A percentile compares a stretch with the other conserved stretches of the same genome.
Conservation (phyloP, 2,329 filamentous ascomycete genomes). For the Trichoderma cornu-damae region DNA sequence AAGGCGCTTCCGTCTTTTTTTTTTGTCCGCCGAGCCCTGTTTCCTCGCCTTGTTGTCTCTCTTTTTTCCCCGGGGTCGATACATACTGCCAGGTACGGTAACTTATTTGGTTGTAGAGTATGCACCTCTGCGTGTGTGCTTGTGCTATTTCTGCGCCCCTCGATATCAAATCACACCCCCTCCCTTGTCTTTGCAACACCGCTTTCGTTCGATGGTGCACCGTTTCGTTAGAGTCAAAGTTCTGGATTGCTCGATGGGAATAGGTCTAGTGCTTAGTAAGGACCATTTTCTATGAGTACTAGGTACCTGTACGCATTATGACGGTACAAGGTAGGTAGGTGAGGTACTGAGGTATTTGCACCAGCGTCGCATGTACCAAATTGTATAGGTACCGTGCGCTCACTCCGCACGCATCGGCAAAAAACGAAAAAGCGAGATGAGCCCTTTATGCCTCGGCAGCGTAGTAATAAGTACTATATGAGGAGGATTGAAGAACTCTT, state of each 20-base stretch:
- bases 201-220: not conserved
- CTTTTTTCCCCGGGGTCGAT: not conserved
- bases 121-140: not conserved
- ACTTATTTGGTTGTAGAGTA: too few relatives aligned
- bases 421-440: not conserved
- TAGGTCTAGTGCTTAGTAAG: too few relatives aligned
- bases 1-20: not conserved
- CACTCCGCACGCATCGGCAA: not conserved
- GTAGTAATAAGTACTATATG: not conserved
- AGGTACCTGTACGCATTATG: too few relatives aligned
- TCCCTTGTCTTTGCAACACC: not conserved
- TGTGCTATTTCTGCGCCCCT: not conserved
- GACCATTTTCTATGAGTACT: too few relatives aligned
- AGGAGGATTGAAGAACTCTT: slow-evolving; percentile 5
- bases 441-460: not conserved
- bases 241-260: too few relatives aligned
- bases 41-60: not conserved
- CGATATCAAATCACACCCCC: not conserved
- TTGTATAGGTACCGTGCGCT: not conserved
- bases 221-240: too few relatives aligned
- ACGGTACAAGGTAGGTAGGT: too few relatives aligned
- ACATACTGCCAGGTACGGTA: too few relatives aligned
- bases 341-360: not conserved
- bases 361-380: not conserved
- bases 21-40: slow-evolving; percentile 9